Evolutionary conservation across 163 green algal genomes (phyloP), one percentile per base, ranked within the genome.

Genomic region (Scenedesmus sp.): DNA sequence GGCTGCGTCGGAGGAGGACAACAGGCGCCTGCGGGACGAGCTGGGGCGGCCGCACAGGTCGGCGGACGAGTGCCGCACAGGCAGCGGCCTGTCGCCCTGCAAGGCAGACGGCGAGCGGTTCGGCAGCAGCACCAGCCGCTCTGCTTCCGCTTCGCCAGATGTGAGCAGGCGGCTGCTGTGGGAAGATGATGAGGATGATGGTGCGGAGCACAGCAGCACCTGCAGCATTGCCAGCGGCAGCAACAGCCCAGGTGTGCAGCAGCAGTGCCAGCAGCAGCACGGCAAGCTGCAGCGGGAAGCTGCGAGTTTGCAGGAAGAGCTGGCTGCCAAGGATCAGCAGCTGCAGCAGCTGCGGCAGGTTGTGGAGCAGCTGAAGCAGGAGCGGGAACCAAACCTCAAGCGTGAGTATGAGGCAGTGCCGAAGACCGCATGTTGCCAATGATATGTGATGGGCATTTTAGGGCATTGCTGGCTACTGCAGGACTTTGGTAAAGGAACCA

Each of bases 281-380:
- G 33, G 81, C 16, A 24, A n/a, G 81, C 35, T 30, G 37, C 56
- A 81, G 61, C 76, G 35, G 61, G 33, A 88, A 46, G 61, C 26
- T 70, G 42, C 20, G 26, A 33, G 83, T 26, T 68, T 56, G 30
- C 9, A 83, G 68, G 42, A 44, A 49, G 85, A 68, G 56, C 35
- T 89, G 65, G 85, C n/a, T 53, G 85, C 68, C 15, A 89, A 86
- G 76, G 49, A 86, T 20, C 37, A 35, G 40, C 51, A 80, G 76
- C 22, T 85, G 73, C 49, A 42, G 73, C 33, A 56, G 49, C 86
- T 83, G 49, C 44, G 56, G 72, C 35, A 26, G 49, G 72, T 79
- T 76, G 16, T 85, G 26, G 73, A 78, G 24, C 33, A 78, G 33
- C 68, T 78, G 72, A 68, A 20, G 35, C 3, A 40, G 30, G 51